These are phyloP conservation scores for Schizochytrium sp. DNA, from an alignment of 108 stramenopile species.

Conservation along the genomic window DNA sequence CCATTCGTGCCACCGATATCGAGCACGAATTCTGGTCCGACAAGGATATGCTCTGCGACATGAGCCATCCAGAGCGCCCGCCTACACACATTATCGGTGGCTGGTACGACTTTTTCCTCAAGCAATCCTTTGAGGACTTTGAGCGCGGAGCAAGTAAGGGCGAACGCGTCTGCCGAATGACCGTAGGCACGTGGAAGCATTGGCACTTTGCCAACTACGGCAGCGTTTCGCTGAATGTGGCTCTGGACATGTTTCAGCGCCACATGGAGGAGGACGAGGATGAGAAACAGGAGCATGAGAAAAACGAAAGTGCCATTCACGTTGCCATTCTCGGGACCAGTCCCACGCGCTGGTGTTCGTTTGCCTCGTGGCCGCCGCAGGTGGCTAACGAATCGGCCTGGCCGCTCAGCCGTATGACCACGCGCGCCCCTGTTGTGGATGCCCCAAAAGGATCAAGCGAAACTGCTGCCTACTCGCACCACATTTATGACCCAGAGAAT, in stretches of 20 bases:
- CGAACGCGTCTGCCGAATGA: background rate
- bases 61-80: background rate
- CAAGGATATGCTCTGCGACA: background rate
- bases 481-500: background rate
- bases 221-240: background rate
- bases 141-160: background rate
- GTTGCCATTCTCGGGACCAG: background rate
- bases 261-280: background rate
- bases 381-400: background rate
- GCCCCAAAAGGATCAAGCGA: no score
- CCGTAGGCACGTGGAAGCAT: background rate
- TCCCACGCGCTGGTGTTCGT: background rate
- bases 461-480: background rate
- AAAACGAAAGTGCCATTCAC: background rate
- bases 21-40: background rate
- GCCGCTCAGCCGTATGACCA: background rate
- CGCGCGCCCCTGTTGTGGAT: background rate
- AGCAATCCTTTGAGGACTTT: background rate
- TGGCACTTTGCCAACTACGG: background rate
- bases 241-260: background rate
- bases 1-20: background rate
- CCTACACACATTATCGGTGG: background rate
- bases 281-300: background rate
- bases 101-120: conserved; percentile 20
- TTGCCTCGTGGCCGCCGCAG: background rate